Evolutionary conservation across 2,329 filamentous ascomycete species (phyloP).

Genomic region (Botrytis deweyae): DNA sequence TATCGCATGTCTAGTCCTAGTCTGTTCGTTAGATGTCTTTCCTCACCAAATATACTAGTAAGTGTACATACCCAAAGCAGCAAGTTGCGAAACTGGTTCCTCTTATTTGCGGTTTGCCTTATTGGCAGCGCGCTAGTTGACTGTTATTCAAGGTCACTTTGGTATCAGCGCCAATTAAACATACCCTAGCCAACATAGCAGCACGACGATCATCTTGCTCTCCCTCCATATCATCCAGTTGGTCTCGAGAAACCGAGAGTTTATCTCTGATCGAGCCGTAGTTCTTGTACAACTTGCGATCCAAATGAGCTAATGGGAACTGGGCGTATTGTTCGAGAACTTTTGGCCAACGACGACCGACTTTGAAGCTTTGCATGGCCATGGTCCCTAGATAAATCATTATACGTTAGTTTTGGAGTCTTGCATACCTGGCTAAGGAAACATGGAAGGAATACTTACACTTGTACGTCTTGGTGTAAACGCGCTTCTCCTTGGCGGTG

Average conservation of each 20-base stretch:
- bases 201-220: not conserved
- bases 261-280: accelerated
- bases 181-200: not conserved
- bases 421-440: not conserved
- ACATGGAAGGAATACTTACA: not conserved
- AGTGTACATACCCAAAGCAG: not conserved
- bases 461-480: not conserved
- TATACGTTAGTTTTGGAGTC: not conserved
- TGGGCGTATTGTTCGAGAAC: not conserved
- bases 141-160: not conserved
- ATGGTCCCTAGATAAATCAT: not conserved
- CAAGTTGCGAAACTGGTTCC: not conserved
- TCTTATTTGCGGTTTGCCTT: not conserved
- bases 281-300: not conserved
- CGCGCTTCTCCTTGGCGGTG: no score
- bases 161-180: not conserved
- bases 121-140: not conserved
- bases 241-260: not conserved
- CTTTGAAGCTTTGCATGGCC: not conserved
- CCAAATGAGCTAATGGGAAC: not conserved
- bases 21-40: not conserved
- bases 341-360: not conserved
- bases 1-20: not conserved
- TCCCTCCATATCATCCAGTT: not conserved
- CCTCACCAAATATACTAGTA: not conserved